A percentile compares a stretch with the other conserved stretches of the same genome.
phyloP scores from a whole-genome alignment of 805 yeast genomes.

The Komagataella phaffii region DNA sequence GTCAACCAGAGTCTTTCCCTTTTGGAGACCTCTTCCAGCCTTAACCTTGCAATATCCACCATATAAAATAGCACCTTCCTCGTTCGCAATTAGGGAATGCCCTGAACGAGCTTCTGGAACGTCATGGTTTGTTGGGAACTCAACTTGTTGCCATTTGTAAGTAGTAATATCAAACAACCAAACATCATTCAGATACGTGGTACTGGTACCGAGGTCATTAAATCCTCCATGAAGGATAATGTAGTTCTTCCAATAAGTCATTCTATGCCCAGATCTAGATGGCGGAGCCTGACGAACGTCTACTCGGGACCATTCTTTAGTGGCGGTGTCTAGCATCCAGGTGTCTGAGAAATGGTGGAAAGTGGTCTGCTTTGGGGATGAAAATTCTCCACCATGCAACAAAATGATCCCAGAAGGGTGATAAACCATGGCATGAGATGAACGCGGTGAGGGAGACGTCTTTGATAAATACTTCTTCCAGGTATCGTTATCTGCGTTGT shows the following conservation, averaged over 20 bases:
- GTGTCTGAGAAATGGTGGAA: constrained; percentile 95
- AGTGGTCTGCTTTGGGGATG: constrained; percentile 90
- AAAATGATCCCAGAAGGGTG: constrained; percentile 83
- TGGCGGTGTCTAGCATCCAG: constrained; percentile 77
- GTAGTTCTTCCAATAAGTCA: constrained; percentile 86
- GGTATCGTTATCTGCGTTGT: constrained; percentile 58
- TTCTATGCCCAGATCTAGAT: constrained; percentile 85
- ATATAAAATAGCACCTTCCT: constrained; percentile 74
- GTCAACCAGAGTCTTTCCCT: constrained; percentile 82
- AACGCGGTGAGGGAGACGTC: constrained; percentile 84
- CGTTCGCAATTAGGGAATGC: constrained; percentile 68
- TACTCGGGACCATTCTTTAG: constrained; percentile 83
- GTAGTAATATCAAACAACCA: constrained; percentile 89
- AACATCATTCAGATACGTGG: constrained; percentile 72
- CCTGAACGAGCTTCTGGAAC: constrained; percentile 91
- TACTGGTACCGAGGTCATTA: constrained; percentile 72
- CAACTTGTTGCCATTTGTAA: constrained; percentile 85
- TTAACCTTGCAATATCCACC: constrained; percentile 94
- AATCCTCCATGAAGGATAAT: constrained; percentile 85
- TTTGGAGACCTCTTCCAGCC: constrained; percentile 76
- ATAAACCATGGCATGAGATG: constrained; percentile 86
- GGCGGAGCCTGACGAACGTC: constrained; percentile 68
- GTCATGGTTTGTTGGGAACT: constrained; percentile 68
- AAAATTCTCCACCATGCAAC: constrained; percentile 93
- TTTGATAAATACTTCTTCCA: constrained; percentile 77